Evolutionary conservation across 139 green algal species (phyloP).

Genomic region (Chloropicon primus): DNA sequence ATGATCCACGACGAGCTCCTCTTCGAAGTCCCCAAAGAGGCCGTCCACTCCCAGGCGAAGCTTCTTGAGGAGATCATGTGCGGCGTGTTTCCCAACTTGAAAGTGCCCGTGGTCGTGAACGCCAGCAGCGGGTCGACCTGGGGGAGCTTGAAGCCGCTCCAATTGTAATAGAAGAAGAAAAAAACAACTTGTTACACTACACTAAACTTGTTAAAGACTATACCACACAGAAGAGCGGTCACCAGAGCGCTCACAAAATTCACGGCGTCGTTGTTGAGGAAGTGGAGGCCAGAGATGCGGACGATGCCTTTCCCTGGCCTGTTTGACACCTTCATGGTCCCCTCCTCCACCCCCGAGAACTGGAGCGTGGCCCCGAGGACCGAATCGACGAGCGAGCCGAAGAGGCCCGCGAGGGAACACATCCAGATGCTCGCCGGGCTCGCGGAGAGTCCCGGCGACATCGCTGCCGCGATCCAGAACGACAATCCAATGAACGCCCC

Average conservation of each 20-base stretch:
- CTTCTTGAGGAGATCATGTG: not conserved
- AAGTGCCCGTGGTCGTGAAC: not conserved
- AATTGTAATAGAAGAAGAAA: no score
- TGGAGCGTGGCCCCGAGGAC: slow-evolving; percentile 86
- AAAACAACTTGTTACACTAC: no score
- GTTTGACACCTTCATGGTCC: not conserved
- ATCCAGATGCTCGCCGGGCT: not conserved
- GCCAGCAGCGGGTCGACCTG: not conserved
- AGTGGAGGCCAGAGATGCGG: slow-evolving; percentile 14
- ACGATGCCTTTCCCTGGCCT: not conserved
- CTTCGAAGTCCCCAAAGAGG: slow-evolving; percentile 41
- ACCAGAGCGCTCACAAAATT: slow-evolving; percentile 34
- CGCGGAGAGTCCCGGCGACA: slow-evolving; percentile 12
- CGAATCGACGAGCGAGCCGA: slow-evolving; percentile 77
- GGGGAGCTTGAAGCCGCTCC: not conserved
- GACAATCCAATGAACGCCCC: slow-evolving; percentile 48
- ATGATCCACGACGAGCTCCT: slow-evolving; percentile 84
- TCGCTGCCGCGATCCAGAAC: slow-evolving; percentile 22
- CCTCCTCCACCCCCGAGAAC: slow-evolving; percentile 43
- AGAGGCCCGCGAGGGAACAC: slow-evolving; percentile 54
- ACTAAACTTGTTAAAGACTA: no score
- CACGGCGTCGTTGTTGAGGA: slow-evolving; percentile 34
- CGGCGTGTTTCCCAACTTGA: not conserved
- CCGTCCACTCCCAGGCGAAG: not conserved
- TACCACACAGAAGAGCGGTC: no score